Evolutionary conservation across 2,329 filamentous ascomycete species (phyloP).

Genomic region (Cladosporium sp.): DNA sequence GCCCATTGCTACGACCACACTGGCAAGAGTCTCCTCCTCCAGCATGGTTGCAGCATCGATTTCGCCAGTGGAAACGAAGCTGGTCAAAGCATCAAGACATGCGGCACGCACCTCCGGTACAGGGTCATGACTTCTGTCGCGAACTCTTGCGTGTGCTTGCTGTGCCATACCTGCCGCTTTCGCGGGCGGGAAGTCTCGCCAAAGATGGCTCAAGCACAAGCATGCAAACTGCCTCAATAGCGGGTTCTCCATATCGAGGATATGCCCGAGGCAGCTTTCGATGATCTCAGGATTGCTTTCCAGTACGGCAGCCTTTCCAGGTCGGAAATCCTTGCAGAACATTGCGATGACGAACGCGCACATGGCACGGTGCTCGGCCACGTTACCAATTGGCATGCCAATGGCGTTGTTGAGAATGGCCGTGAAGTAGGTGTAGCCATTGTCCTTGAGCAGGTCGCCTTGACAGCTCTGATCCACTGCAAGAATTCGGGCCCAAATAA

Average conservation of each 20-base stretch:
- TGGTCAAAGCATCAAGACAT: conserved; percentile 89
- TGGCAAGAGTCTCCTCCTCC: conserved; percentile 77
- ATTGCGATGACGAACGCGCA: conserved; percentile 96
- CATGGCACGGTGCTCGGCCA: conserved; percentile 95
- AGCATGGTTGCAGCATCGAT: conserved; percentile 18
- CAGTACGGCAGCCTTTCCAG: conserved; percentile 87
- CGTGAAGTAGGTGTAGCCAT: conserved; percentile 94
- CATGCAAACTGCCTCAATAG: conserved; percentile 93
- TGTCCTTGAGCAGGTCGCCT: conserved; percentile 90
- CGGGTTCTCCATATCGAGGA: conserved; percentile 81
- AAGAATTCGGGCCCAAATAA: conserved; percentile 95
- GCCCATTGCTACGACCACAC: conserved; percentile 83
- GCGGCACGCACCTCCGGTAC: conserved; percentile 90
- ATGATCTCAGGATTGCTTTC: conserved; percentile 84
- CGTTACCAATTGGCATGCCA: conserved; percentile 76
- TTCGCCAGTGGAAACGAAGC: conserved; percentile 76
- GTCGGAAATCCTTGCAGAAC: conserved; percentile 91
- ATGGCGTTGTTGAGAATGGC: conserved; percentile 74
- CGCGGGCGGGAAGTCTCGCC: conserved; percentile 83
- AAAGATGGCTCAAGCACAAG: conserved; percentile 90
- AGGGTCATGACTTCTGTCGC: conserved; percentile 74
- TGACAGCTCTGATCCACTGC: conserved; percentile 94
- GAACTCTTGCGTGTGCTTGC: conserved; percentile 75
- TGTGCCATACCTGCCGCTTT: conserved; percentile 95
- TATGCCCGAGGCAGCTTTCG: conserved; percentile 76